phyloP scores from a whole-genome alignment of 495 filamentous ascomycete species.

The Trypethelium eluteriae region DNA sequence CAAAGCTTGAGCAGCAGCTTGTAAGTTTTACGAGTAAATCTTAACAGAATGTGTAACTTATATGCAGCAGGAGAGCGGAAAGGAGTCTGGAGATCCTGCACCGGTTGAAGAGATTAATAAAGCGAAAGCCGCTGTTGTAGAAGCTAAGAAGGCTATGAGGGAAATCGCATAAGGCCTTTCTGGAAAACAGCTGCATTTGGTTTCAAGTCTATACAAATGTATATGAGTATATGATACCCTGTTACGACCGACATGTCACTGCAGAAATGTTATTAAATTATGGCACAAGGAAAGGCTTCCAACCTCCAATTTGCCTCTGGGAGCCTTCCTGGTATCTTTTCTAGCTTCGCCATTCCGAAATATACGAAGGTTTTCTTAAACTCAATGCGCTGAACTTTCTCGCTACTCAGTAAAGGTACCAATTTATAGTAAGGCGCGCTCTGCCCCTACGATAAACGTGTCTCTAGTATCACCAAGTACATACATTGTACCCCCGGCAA shows the following conservation, averaged over 20 bases:
- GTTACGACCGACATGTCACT: background rate
- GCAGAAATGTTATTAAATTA: background rate
- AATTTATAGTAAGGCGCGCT: too few species aligned
- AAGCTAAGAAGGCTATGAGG: constrained; percentile 27
- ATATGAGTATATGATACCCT: constrained; percentile 2
- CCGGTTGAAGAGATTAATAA: constrained; percentile 34
- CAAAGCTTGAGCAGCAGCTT: constrained; percentile 57
- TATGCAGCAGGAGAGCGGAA: constrained; percentile 29
- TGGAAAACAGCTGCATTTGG: background rate
- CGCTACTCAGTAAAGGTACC: too few species aligned
- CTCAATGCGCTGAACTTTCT: too few species aligned
- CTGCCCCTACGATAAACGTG: too few species aligned
- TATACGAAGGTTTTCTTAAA: too few species aligned
- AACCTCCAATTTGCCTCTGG: too few species aligned
- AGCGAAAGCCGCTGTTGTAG: constrained; percentile 35
- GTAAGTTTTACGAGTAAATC: constrained; percentile 37
- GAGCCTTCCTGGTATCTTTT: too few species aligned
- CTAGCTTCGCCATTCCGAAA: too few species aligned
- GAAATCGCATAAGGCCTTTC: constrained; percentile 24
- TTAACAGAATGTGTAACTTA: background rate
- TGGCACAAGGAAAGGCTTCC: background rate
- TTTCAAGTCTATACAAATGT: background rate
- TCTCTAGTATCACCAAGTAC: too few species aligned
- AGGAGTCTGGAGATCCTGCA: constrained; percentile 29
- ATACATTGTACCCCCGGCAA: too few species aligned